Evolutionary conservation across 2,329 filamentous ascomycete species (phyloP), one percentile per base, ranked within the genome.

Genomic region (Sporothrix schenckii): DNA sequence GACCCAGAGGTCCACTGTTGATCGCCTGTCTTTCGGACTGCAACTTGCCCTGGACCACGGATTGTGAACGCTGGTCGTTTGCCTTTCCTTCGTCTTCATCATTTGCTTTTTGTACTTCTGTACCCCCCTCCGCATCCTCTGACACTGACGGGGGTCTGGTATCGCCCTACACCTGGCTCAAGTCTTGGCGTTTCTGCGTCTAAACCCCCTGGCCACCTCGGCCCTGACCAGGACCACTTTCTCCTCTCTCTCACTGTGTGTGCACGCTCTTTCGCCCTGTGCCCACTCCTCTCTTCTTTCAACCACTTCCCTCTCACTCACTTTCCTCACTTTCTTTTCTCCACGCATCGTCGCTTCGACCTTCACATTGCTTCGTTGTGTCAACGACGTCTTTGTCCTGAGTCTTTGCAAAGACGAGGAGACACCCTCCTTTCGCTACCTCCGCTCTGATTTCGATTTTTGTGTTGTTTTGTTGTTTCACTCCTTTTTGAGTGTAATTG

Each of bases 161-260:
- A 47, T 56, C 16, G 41, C 39, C 68, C 41, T 58, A 61, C 44
- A 66, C 49, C 50, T 41, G 68, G 49, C 60, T 44, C 68, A 50
- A 39, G 30, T 34, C 68, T 58, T 49, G 50, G 68, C 49, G 49
- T 69, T 69, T 65, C 56, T 69, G 54, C 56, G 67, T 21, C 50
- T 41, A 44, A 10, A 19, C 54, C 54, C 53, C 16, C 47, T 49
- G 41, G 10, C 27, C 58, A 63, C 39, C n/a, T 27, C 27, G 44
- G 39, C 11, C 65, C 49, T 39, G 50, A 14, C 14, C 47, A n/a
- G 44, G 19, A 30, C 30, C 30, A n/a, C 54, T 54, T 16, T 21
- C n/a, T 21, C 14, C 47, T 30, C 56, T 53, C 34, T 53, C 49
- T 49, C 21, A 19, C 58, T 27, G 14, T 50, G 11, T n/a, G 11